Conservation (phyloP, 2,329 filamentous ascomycete species). For the Sordariomycetes sp. region DNA sequence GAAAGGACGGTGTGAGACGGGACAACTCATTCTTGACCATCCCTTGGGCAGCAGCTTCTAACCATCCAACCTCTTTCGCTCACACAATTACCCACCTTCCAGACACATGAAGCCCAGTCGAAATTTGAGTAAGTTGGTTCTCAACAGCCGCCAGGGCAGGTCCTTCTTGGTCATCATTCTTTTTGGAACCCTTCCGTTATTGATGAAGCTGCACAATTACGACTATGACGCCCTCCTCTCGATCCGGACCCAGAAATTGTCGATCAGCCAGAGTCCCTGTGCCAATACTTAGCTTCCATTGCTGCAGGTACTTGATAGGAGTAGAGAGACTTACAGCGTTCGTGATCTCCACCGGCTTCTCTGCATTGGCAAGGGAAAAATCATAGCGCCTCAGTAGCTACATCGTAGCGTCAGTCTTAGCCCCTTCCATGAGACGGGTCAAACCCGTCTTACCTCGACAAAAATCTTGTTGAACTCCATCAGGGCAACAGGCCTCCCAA, state of each 20-base stretch:
- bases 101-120: too few relatives aligned
- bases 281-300: not conserved
- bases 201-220: too few relatives aligned
- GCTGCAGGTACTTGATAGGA: not conserved
- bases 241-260: conserved; percentile 2
- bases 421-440: too few relatives aligned
- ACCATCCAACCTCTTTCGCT: too few relatives aligned
- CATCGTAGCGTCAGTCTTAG: not conserved
- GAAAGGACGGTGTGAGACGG: too few relatives aligned
- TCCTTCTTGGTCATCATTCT: too few relatives aligned
- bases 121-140: too few relatives aligned
- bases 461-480: conserved; percentile 30
- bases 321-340: not conserved
- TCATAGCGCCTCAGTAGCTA: conserved; percentile 3
- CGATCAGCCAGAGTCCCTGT: conserved; percentile 4
- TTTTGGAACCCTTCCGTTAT: too few relatives aligned
- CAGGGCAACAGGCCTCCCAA: conserved; percentile 30
- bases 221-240: not conserved
- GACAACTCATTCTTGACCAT: too few relatives aligned
- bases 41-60: too few relatives aligned
- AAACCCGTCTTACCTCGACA: conserved; percentile 19
- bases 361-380: not conserved
- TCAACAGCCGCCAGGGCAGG: too few relatives aligned
- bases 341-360: not conserved
- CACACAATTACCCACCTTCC: too few relatives aligned